A percentile compares a stretch with the other conserved stretches of the same genome.
phyloP scores from a whole-genome alignment of 495 filamentous ascomycete genomes.

The Annulohypoxylon nitens region DNA sequence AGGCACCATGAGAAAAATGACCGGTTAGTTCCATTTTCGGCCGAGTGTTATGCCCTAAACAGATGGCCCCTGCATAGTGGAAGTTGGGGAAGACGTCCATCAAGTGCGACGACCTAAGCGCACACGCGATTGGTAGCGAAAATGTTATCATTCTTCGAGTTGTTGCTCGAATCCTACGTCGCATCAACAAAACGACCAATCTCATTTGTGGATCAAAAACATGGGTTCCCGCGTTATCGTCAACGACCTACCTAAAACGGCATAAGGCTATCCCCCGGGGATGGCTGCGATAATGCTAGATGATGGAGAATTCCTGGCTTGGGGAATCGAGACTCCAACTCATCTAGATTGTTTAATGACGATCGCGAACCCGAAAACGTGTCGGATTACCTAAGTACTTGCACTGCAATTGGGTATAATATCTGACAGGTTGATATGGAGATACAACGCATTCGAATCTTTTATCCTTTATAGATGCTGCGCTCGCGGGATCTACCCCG shows the following conservation, averaged over 20 bases:
- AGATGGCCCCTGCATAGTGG: constrained; percentile 16
- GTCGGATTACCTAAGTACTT: neutral
- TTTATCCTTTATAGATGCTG: neutral
- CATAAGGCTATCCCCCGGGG: neutral
- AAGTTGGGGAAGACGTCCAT: constrained; percentile 40
- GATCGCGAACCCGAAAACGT: neutral
- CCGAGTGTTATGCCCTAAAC: constrained; percentile 17
- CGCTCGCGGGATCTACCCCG: neutral
- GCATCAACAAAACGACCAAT: constrained; percentile 23
- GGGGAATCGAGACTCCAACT: constrained; percentile 2
- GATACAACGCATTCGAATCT: neutral
- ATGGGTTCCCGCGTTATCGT: constrained; percentile 28
- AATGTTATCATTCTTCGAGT: constrained; percentile 25
- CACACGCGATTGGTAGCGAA: constrained; percentile 22
- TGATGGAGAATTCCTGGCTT: neutral
- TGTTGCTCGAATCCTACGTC: constrained; percentile 25
- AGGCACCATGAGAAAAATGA: constrained; percentile 7
- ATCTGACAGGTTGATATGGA: neutral
- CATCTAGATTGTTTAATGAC: neutral
- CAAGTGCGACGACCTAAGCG: constrained; percentile 15
- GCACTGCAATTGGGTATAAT: neutral
- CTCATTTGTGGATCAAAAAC: constrained; percentile 28
- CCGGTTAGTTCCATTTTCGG: neutral
- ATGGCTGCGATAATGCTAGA: constrained; percentile 3
- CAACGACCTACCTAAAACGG: constrained; percentile 43